These are phyloP conservation scores for Coemansia sp. DNA, from an alignment of 192 early-diverging fungal species.

Conservation along the genomic window DNA sequence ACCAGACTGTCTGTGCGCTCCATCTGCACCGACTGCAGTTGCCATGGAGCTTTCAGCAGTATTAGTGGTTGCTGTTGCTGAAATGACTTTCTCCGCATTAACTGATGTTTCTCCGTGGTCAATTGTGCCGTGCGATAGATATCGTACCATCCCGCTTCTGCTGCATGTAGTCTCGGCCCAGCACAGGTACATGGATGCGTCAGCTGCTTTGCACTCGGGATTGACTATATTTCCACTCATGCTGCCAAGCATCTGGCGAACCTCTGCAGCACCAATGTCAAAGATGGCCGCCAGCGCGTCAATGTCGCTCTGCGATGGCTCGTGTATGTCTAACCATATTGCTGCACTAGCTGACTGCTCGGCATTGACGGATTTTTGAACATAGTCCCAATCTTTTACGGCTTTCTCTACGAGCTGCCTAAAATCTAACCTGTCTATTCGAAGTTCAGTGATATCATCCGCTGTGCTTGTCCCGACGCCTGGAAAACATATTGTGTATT, in stretches of 20 bases:
- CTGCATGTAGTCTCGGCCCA: slow-evolving; percentile 37
- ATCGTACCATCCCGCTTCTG: slow-evolving; percentile 13
- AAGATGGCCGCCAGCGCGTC: slow-evolving; percentile 33
- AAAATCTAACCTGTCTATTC: slow-evolving; percentile 9
- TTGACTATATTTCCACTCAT: not conserved
- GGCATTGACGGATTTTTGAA: not conserved
- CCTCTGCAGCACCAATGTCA: slow-evolving; percentile 16
- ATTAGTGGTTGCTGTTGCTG: not conserved
- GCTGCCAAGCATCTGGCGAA: slow-evolving; percentile 8
- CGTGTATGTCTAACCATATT: slow-evolving; percentile 38
- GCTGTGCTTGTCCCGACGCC: slow-evolving; percentile 19
- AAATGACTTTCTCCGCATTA: not conserved
- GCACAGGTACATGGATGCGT: slow-evolving; percentile 34
- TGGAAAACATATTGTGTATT: slow-evolving; percentile 34
- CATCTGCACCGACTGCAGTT: not conserved
- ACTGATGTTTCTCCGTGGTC: not conserved
- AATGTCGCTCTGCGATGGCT: slow-evolving; percentile 23
- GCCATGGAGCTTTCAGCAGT: not conserved
- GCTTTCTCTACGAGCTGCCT: slow-evolving; percentile 21
- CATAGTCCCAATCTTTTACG: slow-evolving; percentile 7
- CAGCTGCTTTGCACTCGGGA: slow-evolving; percentile 18
- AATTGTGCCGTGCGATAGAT: slow-evolving; percentile 21
- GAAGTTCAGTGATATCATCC: slow-evolving; percentile 12
- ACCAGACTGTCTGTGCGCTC: not conserved
- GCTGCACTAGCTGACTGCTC: slow-evolving; percentile 2